Base-by-base conservation (phyloP, 768 basidiomycete species). In the Termitomyces eurrhizus region DNA sequence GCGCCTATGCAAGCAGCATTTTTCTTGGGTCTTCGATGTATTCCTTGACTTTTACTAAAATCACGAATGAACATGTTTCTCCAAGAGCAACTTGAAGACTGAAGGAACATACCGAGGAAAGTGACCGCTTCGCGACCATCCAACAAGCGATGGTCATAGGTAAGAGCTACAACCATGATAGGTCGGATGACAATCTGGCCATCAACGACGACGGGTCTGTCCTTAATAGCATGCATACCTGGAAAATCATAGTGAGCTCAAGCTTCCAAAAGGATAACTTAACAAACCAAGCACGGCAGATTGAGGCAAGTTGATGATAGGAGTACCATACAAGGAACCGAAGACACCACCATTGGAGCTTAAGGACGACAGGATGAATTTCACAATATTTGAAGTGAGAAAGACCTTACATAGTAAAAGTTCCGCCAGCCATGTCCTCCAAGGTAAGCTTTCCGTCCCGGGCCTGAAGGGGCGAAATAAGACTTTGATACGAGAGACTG, bases 281-380 rank as follows among this genome's bases (percentile, higher is more conserved):
- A 16, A 74, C 81, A 62, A 67, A 82, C 91, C 95, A 57, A 99
- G 85, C 7, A 98, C 94, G 56, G 95, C 96, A 26, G 94, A 77
- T 73, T 98, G 96, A 4, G 95, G 96, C 49, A 95, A 79, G 80
- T 98, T 98, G 77, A 98, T 96, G 70, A 99, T 99, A 41, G 96
- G 96, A n/a, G 96, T 99, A 44, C 96, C 96, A 69, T 89, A 97
- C 52, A 99, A 78, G 52, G 93, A 96, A 48, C 96, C 96, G 69
- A 99, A 99, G 72, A 99, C 96, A 67, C 96, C 96, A 49, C 96
- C 97, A 70, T 99, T 99, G 44, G 97, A 98, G 74, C 94, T 96
- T 35, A 24, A 63, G 18, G 21, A 44, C 48, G 32, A 35, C 16
- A n/a, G 33, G 7, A 26, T 64, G 16, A 68, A 49, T 29, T 36